Conservation (phyloP, 2,329 filamentous ascomycete genomes). For the Thermothelomyces thermophilus region DNA sequence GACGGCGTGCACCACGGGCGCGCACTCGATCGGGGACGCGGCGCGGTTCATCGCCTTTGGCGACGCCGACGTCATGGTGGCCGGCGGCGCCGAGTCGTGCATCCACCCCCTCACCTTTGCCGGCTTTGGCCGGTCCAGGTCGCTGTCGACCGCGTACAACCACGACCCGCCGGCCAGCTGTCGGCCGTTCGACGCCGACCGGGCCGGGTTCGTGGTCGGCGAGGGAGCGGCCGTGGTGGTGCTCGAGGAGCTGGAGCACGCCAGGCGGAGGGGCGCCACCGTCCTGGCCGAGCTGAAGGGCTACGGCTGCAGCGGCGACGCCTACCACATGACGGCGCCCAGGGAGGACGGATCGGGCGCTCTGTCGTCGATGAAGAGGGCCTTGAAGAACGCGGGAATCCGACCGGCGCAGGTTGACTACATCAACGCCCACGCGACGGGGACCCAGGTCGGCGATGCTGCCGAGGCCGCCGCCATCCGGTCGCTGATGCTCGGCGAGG, state of each 20-base stretch:
- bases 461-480: conserved; percentile 84
- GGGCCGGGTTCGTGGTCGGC: conserved; percentile 84
- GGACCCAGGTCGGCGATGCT: conserved; percentile 75
- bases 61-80: conserved; percentile 91
- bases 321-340: conserved; percentile 89
- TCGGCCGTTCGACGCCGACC: conserved; percentile 74
- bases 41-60: conserved; percentile 86
- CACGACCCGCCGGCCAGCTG: conserved; percentile 63
- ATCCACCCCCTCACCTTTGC: conserved; percentile 91
- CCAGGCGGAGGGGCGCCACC: conserved; percentile 65
- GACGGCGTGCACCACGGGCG: conserved; percentile 92
- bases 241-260: conserved; percentile 86
- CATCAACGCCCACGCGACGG: conserved; percentile 92
- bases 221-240: conserved; percentile 86
- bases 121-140: conserved; percentile 83
- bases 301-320: conserved; percentile 86
- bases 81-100: conserved; percentile 91
- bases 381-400: conserved; percentile 65
- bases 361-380: conserved; percentile 75
- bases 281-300: conserved; percentile 88
- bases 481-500: conserved; percentile 64
- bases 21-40: conserved; percentile 90
- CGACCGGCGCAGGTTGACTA: conserved; percentile 72
- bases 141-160: conserved; percentile 77
- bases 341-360: conserved; percentile 77